phyloP scores from a whole-genome alignment of 2,329 filamentous ascomycete species.

The Cryoendolithus antarcticus region DNA sequence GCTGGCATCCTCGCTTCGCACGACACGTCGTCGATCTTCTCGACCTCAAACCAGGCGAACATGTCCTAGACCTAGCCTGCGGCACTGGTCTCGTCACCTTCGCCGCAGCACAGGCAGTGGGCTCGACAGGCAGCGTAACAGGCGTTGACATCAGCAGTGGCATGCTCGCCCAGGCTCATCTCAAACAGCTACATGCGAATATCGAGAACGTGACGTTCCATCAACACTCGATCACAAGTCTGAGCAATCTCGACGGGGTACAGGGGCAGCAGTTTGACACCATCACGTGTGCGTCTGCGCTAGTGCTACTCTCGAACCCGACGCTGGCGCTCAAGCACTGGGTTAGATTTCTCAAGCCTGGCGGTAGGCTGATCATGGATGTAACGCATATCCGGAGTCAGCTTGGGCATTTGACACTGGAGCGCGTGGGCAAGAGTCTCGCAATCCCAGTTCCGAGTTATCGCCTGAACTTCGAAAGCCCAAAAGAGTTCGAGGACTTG shows the following conservation, averaged over 20 bases:
- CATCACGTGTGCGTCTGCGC: slow-evolving; percentile 28
- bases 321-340: slow-evolving; percentile 26
- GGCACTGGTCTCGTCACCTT: slow-evolving; percentile 33
- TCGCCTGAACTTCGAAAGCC: slow-evolving; percentile 23
- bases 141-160: slow-evolving; percentile 30
- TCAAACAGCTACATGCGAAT: slow-evolving; percentile 14
- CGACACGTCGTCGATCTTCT: slow-evolving; percentile 23
- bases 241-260: slow-evolving; percentile 14
- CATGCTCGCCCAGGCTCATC: slow-evolving; percentile 26
- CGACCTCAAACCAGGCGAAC: slow-evolving; percentile 21
- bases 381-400: slow-evolving; percentile 27
- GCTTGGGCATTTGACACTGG: slow-evolving; percentile 26
- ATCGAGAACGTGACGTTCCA: slow-evolving; percentile 21
- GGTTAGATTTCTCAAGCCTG: slow-evolving; percentile 28
- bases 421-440: slow-evolving; percentile 24
- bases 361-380: slow-evolving; percentile 28
- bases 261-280: slow-evolving; percentile 16
- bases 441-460: slow-evolving; percentile 25
- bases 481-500: slow-evolving; percentile 20
- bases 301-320: slow-evolving; percentile 30
- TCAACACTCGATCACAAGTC: slow-evolving; percentile 26
- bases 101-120: slow-evolving; percentile 27
- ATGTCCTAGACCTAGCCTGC: slow-evolving; percentile 33
- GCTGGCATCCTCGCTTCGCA: slow-evolving; percentile 30
- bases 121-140: slow-evolving; percentile 24